Conservation (phyloP, 2,329 filamentous ascomycete genomes). For the Colletotrichum sp. region DNA sequence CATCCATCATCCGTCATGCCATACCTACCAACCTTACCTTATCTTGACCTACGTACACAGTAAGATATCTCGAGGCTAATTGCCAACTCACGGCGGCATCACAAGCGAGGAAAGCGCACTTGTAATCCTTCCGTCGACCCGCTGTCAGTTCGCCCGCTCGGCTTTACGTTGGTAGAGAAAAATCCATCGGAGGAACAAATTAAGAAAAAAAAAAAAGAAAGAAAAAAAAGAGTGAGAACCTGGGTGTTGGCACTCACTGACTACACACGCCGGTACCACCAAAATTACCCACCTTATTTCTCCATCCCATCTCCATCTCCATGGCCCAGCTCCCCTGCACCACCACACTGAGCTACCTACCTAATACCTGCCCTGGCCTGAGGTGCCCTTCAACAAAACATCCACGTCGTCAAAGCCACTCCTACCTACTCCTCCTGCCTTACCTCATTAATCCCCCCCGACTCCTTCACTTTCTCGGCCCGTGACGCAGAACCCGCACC, state of each 20-base stretch:
- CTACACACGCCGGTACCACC: background rate
- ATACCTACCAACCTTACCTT: background rate
- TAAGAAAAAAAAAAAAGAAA: background rate
- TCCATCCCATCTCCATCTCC: background rate
- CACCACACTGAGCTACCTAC: background rate
- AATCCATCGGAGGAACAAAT: background rate
- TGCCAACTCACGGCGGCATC: background rate
- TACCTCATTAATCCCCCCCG: background rate
- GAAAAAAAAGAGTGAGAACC: background rate
- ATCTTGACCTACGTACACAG: background rate
- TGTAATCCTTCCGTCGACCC: background rate
- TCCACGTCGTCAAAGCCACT: background rate
- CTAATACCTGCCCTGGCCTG: background rate
- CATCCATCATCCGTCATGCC: background rate
- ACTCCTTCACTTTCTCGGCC: background rate
- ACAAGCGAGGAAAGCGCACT: background rate
- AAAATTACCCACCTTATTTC: background rate
- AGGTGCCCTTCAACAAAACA: conserved; percentile 5
- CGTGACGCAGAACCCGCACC: background rate
- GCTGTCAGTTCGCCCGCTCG: background rate
- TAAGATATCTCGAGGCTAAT: background rate
- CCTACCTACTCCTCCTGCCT: background rate
- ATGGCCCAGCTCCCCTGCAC: background rate
- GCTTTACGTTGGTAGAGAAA: background rate
- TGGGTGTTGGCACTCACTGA: background rate